Percentiles rank a stretch among this genome's conserved stretches.
These are phyloP conservation scores for Chenopodium suecicum DNA, from an alignment of 148 eudicot species.

Conservation along the genomic window DNA sequence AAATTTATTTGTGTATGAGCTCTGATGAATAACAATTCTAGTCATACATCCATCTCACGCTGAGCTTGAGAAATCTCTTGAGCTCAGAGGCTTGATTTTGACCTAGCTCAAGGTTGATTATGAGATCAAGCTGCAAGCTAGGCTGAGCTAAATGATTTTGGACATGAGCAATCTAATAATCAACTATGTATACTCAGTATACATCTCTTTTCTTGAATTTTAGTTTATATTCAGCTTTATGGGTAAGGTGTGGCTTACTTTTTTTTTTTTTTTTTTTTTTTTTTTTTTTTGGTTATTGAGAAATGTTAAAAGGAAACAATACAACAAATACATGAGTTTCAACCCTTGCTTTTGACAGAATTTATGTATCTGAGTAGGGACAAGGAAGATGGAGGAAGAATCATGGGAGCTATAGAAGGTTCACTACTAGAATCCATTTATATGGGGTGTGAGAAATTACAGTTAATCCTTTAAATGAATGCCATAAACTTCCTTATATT, in stretches of 20 bases:
- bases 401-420: background rate
- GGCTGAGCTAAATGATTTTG: background rate
- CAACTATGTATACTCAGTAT: background rate
- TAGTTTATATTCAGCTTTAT: background rate
- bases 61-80: background rate
- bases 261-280: no score
- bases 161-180: background rate
- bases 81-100: background rate
- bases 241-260: background rate
- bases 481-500: no score
- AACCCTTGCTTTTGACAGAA: background rate
- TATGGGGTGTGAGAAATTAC: background rate
- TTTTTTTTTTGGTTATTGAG: background rate
- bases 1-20: background rate
- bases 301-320: background rate
- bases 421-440: background rate
- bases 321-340: background rate
- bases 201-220: background rate
- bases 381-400: background rate
- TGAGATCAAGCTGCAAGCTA: background rate
- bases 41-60: background rate
- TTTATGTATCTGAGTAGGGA: background rate
- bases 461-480: no score
- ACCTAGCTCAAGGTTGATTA: background rate
- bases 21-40: background rate